Base-by-base conservation (phyloP, 192 early-diverging fungal genomes). In the Rhizophagus clarus region DNA sequence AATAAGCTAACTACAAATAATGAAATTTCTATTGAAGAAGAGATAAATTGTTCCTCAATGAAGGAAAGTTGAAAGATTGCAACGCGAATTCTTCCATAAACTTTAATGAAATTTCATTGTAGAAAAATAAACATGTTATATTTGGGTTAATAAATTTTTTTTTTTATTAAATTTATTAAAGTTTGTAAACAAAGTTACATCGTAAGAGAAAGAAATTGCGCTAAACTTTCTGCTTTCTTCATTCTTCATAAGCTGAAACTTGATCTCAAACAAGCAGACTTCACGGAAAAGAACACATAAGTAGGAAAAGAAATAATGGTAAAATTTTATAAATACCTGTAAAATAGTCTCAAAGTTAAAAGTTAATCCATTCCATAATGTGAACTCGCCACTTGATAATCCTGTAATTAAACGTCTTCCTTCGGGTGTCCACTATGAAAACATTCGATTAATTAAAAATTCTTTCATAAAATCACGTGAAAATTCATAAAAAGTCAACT, bases 341-440 rank as follows among this genome's bases (percentile, higher is more conserved):
- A 97, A 87, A 84, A 97, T 97, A 15, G 96, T 98, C 80, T 98
- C 98, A 84, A 98, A 99, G 82, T 99, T 99, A 81, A 99, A 98
- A 1, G 95, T 96, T 29, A 98, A 86, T 2, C 97, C 97, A 82
- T 96, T 98, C 98, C 98, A 99, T 32, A 98, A 84, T 4, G 97
- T 99, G 74, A 99, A 96, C 84, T 98, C 97, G 15, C 98, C 98
- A 80, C 89, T 92, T 1, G 95, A 95, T 0, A 96, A 93, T 12
- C 96, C 98, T 3, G 98, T 98, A 20, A 98, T 94, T 12, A 99
- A 84, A 40, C 97, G 90, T 24, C 98, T 86, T 24, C 97, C 97
- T 83, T 99, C 98, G 1, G 98, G 98, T 20, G 95, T 97, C 97
- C 97, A 99, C 89, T 94, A 66, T 20, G 2, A 56, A 4, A 26